Percentiles rank a stretch among this genome's conserved stretches.
phyloP scores from a whole-genome alignment of 2,329 filamentous ascomycete genomes.

The Myriosclerotinia curreyana region DNA sequence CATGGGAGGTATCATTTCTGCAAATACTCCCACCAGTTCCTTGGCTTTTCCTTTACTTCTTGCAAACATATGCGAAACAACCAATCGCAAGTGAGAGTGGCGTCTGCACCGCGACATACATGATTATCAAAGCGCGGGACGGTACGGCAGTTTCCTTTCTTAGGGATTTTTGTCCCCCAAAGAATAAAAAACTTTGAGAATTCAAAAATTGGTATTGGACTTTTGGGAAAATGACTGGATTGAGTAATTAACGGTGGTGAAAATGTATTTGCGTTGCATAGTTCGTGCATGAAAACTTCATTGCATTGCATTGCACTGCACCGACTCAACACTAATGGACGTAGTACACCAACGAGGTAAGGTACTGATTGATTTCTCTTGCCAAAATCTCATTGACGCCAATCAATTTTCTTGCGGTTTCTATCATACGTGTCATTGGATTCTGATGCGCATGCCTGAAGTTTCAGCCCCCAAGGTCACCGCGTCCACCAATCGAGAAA shows the following conservation, averaged over 20 bases:
- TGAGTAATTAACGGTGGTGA: background rate
- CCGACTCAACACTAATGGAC: too few relatives aligned
- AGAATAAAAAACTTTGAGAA: too few relatives aligned
- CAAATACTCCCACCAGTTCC: background rate
- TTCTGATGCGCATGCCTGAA: too few relatives aligned
- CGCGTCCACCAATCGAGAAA: background rate
- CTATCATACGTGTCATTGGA: too few relatives aligned
- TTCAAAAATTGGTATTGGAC: background rate
- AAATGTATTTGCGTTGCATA: background rate
- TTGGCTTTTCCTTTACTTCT: background rate
- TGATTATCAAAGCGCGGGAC: slow-evolving; percentile 8
- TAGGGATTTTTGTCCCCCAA: background rate
- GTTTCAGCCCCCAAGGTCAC: background rate
- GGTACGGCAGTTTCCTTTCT: background rate
- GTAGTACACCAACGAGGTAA: background rate
- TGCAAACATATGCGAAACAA: slow-evolving; percentile 2
- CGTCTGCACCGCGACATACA: slow-evolving; percentile 4
- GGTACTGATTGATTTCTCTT: background rate
- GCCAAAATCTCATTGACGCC: background rate
- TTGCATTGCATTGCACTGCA: background rate
- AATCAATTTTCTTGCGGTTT: background rate
- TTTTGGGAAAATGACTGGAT: background rate
- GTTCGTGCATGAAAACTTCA: background rate
- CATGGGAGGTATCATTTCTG: background rate
- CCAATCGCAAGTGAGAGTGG: background rate